Conservation (phyloP, 2,329 filamentous ascomycete species). For the Rhinocladiella mackenziei region DNA sequence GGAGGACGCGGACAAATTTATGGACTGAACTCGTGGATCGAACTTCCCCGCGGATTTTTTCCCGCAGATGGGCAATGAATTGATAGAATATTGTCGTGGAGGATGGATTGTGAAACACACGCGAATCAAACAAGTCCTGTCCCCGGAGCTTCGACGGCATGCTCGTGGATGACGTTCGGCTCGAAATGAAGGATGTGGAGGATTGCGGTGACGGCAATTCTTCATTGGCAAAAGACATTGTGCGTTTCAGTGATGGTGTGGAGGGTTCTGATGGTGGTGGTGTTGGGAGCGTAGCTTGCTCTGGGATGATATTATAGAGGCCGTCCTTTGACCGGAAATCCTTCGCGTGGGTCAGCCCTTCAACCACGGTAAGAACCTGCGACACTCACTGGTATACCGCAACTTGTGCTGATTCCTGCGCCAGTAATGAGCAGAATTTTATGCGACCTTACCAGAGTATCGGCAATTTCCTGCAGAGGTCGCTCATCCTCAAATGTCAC, state of each 20-base stretch:
- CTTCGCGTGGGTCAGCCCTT: conserved; percentile 21
- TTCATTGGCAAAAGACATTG: conserved; percentile 42
- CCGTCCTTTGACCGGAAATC: conserved; percentile 53
- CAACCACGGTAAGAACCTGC: background rate
- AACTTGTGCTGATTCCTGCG: conserved; percentile 71
- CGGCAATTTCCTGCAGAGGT: conserved; percentile 62
- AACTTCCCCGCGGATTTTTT: conserved; percentile 59
- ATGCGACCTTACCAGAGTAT: conserved; percentile 59
- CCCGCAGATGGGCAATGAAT: conserved; percentile 64
- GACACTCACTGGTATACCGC: conserved; percentile 63
- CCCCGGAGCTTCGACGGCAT: conserved; percentile 56
- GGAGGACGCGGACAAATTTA: conserved; percentile 63
- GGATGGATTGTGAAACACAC: conserved; percentile 64
- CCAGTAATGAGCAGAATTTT: conserved; percentile 70
- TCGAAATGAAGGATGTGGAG: conserved; percentile 38
- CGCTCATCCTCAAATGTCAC: conserved; percentile 44
- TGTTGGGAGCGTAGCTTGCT: conserved; percentile 42
- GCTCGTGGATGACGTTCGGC: conserved; percentile 33
- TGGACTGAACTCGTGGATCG: conserved; percentile 60
- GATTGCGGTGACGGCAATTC: conserved; percentile 44
- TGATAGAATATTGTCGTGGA: conserved; percentile 69
- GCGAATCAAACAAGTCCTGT: conserved; percentile 66
- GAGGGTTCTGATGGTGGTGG: conserved; percentile 22
- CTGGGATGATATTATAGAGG: conserved; percentile 67
- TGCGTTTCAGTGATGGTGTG: conserved; percentile 22